Evolutionary conservation across 1,139 yeast species (phyloP), one percentile per base, ranked within the genome.

Genomic region (Diutina neorugosa): DNA sequence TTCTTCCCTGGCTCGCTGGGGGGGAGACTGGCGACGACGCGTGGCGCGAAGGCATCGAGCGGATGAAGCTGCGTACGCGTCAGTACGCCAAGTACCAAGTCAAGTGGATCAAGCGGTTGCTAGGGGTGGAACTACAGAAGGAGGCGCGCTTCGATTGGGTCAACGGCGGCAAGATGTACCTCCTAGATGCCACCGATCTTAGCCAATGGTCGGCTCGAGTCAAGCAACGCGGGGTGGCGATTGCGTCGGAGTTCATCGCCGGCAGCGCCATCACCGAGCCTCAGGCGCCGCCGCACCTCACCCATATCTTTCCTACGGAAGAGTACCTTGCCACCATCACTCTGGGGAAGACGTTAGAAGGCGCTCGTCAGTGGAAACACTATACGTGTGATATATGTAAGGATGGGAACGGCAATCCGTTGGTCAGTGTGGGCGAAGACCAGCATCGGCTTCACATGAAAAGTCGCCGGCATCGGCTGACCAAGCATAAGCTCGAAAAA

Each of bases 81-180:
- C 88, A 84, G 62, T 93, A 93, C 65, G 96, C 98, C 1, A 84
- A 84, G 57, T 80, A 79, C 58, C 99, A 93, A 64, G 81, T 90
- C n/a, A 90, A 90, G 65, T 93, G 98, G 97, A 91, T 93, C 56
- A 77, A 77, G 53, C 87, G 86, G 60, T 73, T 84, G 55, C 69
- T 93, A 37, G 74, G 83, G 3, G 80, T 84, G 1, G 90, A 86
- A 63, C 68, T 86, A 21, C 66, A 69, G 12, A 74, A 74, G 53
- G 86, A 81, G 55, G 61, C 70, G 0, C 61, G 74, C n/a, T 78
- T 78, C 56, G 63, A 68, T 9, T 78, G 69, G 64, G 66, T 71
- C 48, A 74, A 80, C 57, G 86, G 86, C 1, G 91, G 91, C 0
- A 76, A 77, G 52, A 65, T 87, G 34, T 88, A 79, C 57, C 61